A percentile compares a stretch with the other conserved stretches of the same genome.
Conservation (phyloP, 139 green algal species). For the Chlorella sp. region DNA sequence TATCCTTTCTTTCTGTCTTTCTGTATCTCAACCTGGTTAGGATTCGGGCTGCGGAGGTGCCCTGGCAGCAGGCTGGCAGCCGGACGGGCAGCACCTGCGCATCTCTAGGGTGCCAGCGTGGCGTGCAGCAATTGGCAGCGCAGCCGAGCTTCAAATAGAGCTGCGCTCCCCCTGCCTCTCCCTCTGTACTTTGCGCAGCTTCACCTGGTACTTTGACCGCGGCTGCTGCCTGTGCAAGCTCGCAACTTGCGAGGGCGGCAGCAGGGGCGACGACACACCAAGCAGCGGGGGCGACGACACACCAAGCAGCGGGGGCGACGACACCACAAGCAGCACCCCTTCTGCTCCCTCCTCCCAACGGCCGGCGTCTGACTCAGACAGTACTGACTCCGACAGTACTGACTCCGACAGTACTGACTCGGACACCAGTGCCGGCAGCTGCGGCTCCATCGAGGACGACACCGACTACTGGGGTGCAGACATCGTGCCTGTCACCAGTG, state of each 20-base stretch:
- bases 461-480: not conserved
- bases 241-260: not conserved
- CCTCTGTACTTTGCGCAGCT: not conserved
- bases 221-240: conserved; percentile 28
- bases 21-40: not conserved
- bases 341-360: not conserved
- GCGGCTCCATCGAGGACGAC: not conserved
- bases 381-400: too few species aligned
- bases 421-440: not conserved
- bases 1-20: not conserved
- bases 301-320: not conserved
- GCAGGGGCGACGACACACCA: too few species aligned
- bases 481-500: conserved; percentile 23
- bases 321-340: not conserved
- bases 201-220: not conserved
- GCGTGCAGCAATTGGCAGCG: too few species aligned
- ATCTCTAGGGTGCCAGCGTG: not conserved
- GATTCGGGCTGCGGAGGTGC: too few species aligned
- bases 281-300: not conserved
- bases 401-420: too few species aligned
- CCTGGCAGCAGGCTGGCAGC: too few species aligned
- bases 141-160: not conserved
- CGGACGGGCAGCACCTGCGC: not conserved
- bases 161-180: not conserved
- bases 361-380: not conserved